phyloP scores from a whole-genome alignment of 2,329 filamentous ascomycete species.

The Neocucurbitaria cava region DNA sequence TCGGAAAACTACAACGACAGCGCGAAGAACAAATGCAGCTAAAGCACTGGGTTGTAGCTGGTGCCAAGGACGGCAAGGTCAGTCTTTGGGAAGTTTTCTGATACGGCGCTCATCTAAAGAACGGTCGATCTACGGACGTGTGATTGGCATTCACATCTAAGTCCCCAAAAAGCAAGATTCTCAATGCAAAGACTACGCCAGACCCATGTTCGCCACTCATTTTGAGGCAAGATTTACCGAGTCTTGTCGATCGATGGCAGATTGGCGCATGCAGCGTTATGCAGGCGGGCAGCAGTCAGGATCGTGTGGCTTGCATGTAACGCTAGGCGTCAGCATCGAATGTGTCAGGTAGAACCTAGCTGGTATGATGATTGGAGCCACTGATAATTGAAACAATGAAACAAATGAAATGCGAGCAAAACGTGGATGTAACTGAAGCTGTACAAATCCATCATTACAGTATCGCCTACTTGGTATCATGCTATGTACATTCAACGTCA shows the following conservation, averaged over 20 bases:
- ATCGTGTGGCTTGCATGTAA: conserved; percentile 1
- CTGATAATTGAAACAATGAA: too few relatives aligned
- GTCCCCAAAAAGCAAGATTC: neutral
- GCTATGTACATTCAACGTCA: neutral
- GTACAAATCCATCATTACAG: neutral
- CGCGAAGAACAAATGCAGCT: conserved; percentile 64
- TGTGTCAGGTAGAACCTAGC: neutral
- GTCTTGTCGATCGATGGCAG: conserved; percentile 4
- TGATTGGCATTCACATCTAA: too few relatives aligned
- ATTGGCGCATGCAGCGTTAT: conserved; percentile 4
- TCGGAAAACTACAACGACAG: conserved; percentile 38
- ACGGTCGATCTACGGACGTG: too few relatives aligned
- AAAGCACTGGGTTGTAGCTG: conserved; percentile 88
- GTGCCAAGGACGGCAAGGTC: conserved; percentile 93
- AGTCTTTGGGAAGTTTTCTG: conserved; percentile 93
- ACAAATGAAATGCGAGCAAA: too few relatives aligned
- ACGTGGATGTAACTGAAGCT: neutral
- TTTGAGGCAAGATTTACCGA: conserved; percentile 2
- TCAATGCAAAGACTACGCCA: neutral
- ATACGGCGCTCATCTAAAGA: neutral
- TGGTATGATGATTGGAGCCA: neutral
- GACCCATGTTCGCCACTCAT: too few relatives aligned
- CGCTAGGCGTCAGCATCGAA: neutral
- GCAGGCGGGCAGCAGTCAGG: neutral
- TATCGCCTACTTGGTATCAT: neutral